These are phyloP conservation scores for Aspergillus ochraceoroseus DNA, from an alignment of 2,329 filamentous ascomycete genomes.

Conservation along the genomic window DNA sequence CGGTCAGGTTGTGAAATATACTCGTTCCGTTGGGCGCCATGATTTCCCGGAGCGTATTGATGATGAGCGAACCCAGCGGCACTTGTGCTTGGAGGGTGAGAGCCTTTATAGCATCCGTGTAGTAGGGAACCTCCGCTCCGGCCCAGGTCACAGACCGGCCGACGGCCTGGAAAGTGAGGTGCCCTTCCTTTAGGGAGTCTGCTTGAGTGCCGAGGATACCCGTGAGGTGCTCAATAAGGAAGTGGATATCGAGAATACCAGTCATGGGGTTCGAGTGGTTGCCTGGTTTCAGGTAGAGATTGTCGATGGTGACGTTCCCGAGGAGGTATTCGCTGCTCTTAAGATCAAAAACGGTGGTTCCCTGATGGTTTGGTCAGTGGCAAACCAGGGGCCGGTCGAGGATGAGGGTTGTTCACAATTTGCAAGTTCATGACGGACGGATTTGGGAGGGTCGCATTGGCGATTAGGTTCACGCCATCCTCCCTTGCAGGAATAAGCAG, in stretches of 20 bases:
- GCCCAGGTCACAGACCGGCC: conserved; percentile 30
- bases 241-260: conserved; percentile 46
- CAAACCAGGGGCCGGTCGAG: background rate
- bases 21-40: conserved; percentile 17
- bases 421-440: conserved; percentile 53
- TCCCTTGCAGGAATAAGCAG: conserved; percentile 41
- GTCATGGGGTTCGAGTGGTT: conserved; percentile 49
- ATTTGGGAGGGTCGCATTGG: conserved; percentile 54
- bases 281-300: conserved; percentile 52
- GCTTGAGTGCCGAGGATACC: conserved; percentile 26
- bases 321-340: conserved; percentile 46
- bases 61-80: conserved; percentile 24
- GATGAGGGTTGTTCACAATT: conserved; percentile 40
- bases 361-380: conserved; percentile 24
- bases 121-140: conserved; percentile 33
- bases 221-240: conserved; percentile 29
- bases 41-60: conserved; percentile 29
- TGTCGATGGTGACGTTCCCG: conserved; percentile 48
- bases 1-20: conserved; percentile 16
- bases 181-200: conserved; percentile 25
- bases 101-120: conserved; percentile 32
- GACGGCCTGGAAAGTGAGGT: conserved; percentile 26
- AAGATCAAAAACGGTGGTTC: conserved; percentile 52
- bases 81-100: conserved; percentile 31
- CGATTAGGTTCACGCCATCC: conserved; percentile 52